These are phyloP conservation scores for Seminavis robusta DNA, from an alignment of 108 stramenopile genomes.

Conservation along the genomic window DNA sequence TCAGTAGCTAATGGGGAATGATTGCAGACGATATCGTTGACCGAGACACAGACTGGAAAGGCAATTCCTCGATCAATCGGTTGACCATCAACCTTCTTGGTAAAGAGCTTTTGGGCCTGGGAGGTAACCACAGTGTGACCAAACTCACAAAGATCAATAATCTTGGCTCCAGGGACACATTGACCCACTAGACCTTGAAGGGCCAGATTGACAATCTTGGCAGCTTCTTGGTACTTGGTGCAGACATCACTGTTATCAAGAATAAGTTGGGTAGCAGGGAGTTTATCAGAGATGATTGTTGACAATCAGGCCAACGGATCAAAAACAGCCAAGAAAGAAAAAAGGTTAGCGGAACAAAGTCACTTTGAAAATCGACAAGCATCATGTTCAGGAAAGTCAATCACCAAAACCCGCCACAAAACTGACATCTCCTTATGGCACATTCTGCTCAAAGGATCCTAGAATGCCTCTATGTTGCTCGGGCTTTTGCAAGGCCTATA, in stretches of 20 bases:
- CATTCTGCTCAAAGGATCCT: not conserved
- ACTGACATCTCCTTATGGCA: slow-evolving; percentile 1
- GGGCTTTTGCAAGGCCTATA: not conserved
- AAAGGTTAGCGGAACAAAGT: not conserved
- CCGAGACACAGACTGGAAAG: slow-evolving; percentile 98
- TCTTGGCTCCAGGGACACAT: slow-evolving; percentile 86
- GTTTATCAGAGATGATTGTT: not conserved
- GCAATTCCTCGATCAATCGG: slow-evolving; percentile 93
- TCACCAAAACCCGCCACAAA: not conserved
- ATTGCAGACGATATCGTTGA: slow-evolving; percentile 98
- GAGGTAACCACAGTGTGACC: slow-evolving; percentile 75
- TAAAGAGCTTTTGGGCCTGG: slow-evolving; percentile 68
- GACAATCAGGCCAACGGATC: not conserved
- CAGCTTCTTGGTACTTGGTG: slow-evolving; percentile 99
- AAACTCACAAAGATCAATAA: slow-evolving; percentile 92
- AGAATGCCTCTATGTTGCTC: not conserved
- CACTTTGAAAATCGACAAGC: not conserved
- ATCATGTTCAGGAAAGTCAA: not conserved
- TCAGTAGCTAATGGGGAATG: slow-evolving; percentile 92
- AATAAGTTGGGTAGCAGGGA: no score
- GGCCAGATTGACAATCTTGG: slow-evolving; percentile 94
- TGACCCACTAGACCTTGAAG: slow-evolving; percentile 84
- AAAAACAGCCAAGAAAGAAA: not conserved
- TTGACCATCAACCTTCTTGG: slow-evolving; percentile 84
- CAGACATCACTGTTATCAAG: slow-evolving; percentile 76